Percentiles rank a stretch among this genome's conserved stretches.
Conservation (phyloP, 257 asterid species). For the Solanum appendiculatum region DNA sequence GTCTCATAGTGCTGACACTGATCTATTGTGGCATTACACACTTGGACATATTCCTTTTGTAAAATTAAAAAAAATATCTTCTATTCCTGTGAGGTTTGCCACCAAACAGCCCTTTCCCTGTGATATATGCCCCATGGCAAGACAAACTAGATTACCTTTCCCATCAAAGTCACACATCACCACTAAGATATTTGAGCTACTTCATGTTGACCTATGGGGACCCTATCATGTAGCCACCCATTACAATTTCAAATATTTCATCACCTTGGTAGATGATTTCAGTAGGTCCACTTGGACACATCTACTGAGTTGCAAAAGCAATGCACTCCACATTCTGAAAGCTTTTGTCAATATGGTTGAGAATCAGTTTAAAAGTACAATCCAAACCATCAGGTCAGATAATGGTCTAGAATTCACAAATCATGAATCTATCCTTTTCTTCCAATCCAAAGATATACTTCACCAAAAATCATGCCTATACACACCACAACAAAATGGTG, state of each 20-base stretch:
- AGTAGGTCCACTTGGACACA: neutral
- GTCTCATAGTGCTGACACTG: too few relatives aligned
- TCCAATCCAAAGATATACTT: neutral
- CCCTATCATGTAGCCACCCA: neutral
- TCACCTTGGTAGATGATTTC: neutral
- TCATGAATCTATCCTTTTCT: neutral
- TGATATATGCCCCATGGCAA: too few relatives aligned
- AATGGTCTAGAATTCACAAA: neutral
- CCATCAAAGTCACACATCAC: too few relatives aligned
- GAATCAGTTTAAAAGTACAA: too few relatives aligned
- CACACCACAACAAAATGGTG: neutral
- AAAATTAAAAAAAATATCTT: too few relatives aligned
- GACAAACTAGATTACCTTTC: too few relatives aligned
- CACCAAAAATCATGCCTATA: neutral
- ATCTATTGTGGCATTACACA: too few relatives aligned
- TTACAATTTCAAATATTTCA: too few relatives aligned
- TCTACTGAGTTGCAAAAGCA: too few relatives aligned
- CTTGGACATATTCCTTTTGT: too few relatives aligned
- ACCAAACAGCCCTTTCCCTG: fast-evolving
- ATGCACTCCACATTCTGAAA: neutral
- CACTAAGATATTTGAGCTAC: too few relatives aligned
- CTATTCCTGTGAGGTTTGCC: too few relatives aligned
- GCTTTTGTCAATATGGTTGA: neutral
- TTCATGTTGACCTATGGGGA: neutral
- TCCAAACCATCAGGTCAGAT: neutral